Conservation (phyloP, 2,329 filamentous ascomycete species). For the Eurotiales sp. region DNA sequence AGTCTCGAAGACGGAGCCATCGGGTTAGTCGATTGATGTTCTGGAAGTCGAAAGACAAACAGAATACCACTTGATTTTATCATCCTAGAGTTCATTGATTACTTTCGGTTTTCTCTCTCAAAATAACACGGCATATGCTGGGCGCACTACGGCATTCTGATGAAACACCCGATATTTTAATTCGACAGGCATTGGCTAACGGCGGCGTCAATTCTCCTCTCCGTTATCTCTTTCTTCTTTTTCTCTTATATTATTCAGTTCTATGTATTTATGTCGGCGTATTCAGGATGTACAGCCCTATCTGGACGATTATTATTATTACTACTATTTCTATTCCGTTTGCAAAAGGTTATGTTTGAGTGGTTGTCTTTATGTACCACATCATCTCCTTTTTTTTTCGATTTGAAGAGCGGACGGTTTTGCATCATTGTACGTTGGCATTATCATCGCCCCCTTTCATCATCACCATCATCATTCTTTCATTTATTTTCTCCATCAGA, state of each 20-base stretch:
- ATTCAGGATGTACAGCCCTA: slow-evolving; percentile 13
- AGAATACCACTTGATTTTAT: slow-evolving; percentile 19
- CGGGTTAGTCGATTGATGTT: slow-evolving; percentile 48
- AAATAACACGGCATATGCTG: neutral
- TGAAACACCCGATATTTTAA: slow-evolving; percentile 3
- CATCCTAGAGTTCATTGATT: neutral
- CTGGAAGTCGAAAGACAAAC: slow-evolving; percentile 48
- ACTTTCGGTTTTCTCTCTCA: slow-evolving; percentile 1
- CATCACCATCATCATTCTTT: neutral
- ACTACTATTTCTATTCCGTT: too few relatives aligned
- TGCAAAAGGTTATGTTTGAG: slow-evolving; percentile 6
- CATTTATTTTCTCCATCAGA: neutral
- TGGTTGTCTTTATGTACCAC: slow-evolving; percentile 5
- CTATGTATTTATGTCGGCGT: slow-evolving; percentile 13
- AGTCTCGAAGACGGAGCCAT: slow-evolving; percentile 41
- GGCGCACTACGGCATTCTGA: slow-evolving; percentile 5
- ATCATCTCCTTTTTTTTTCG: slow-evolving; percentile 6
- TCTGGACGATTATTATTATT: slow-evolving; percentile 9
- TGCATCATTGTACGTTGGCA: slow-evolving; percentile 4
- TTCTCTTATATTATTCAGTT: slow-evolving; percentile 10
- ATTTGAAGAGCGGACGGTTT: slow-evolving; percentile 10
- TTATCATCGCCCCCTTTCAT: neutral
- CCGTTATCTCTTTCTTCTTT: neutral
- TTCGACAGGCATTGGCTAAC: slow-evolving; percentile 11
- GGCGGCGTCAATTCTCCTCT: slow-evolving; percentile 11